phyloP scores from a whole-genome alignment of 2,329 filamentous ascomycete species.

The Colletotrichum brevisporum region DNA sequence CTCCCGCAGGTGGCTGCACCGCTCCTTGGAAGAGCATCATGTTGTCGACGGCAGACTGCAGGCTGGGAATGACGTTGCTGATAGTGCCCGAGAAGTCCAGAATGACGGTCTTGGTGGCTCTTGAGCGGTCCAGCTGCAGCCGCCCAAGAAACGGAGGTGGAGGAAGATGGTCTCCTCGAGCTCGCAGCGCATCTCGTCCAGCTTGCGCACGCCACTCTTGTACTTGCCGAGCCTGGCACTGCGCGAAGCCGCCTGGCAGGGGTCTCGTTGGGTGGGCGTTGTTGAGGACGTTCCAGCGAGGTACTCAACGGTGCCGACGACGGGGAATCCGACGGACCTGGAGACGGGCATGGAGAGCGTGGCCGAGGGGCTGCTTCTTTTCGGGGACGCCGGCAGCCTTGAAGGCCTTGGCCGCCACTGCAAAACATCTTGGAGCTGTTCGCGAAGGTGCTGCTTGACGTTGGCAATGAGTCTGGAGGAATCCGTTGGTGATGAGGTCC shows the following conservation, averaged over 20 bases:
- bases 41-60: slow-evolving; percentile 96
- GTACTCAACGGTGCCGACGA: slow-evolving; percentile 89
- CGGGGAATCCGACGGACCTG: slow-evolving; percentile 77
- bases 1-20: slow-evolving; percentile 91
- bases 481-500: slow-evolving; percentile 88
- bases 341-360: slow-evolving; percentile 80
- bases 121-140: slow-evolving; percentile 96
- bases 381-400: slow-evolving; percentile 89
- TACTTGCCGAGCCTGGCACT: no score
- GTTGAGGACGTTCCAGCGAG: slow-evolving; percentile 95
- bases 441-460: slow-evolving; percentile 94
- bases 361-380: slow-evolving; percentile 81
- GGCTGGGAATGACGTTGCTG: slow-evolving; percentile 95
- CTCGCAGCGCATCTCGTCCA: slow-evolving; percentile 92
- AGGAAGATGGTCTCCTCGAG: slow-evolving; percentile 96
- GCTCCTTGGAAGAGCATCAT: slow-evolving; percentile 99
- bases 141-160: slow-evolving; percentile 95
- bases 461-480: slow-evolving; percentile 91
- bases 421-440: slow-evolving; percentile 99
- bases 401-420: slow-evolving; percentile 95
- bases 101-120: slow-evolving; percentile 97
- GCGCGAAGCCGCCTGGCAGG: slow-evolving; percentile 87
- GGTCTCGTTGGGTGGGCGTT: slow-evolving; percentile 92
- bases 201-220: slow-evolving; percentile 85
- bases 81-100: slow-evolving; percentile 97